Evolutionary conservation across 2,329 filamentous ascomycete species (phyloP).

Genomic region (Waltergamsia citrina): DNA sequence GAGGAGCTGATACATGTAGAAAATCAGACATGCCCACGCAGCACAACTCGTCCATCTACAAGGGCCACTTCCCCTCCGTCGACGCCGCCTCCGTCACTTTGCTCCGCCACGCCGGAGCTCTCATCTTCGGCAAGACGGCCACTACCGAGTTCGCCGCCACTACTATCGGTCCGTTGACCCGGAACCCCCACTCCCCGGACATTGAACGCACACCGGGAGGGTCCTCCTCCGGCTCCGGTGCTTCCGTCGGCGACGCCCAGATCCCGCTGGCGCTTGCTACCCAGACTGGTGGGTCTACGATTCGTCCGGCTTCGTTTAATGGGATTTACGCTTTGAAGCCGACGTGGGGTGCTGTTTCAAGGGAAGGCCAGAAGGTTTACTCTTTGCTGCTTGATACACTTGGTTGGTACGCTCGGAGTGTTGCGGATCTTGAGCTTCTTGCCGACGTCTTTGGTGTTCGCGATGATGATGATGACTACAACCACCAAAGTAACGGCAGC

Average conservation of each 20-base stretch:
- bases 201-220: conserved; percentile 53
- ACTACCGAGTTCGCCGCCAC: conserved; percentile 58
- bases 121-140: conserved; percentile 40
- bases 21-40: conserved; percentile 44
- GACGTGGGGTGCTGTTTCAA: conserved; percentile 53
- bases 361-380: conserved; percentile 52
- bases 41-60: conserved; percentile 46
- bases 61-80: conserved; percentile 28
- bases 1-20: not conserved
- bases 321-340: conserved; percentile 58
- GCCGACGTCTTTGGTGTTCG: conserved; percentile 41
- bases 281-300: conserved; percentile 55
- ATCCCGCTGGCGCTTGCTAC: conserved; percentile 52
- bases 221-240: conserved; percentile 57
- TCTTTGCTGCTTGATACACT: conserved; percentile 52
- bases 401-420: conserved; percentile 47
- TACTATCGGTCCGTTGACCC: conserved; percentile 39
- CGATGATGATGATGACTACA: conserved; percentile 28
- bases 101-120: conserved; percentile 41
- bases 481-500: no score
- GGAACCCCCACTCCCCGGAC: conserved; percentile 53
- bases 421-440: conserved; percentile 49
- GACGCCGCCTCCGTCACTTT: conserved; percentile 41
- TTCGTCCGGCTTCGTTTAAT: conserved; percentile 56
- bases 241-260: conserved; percentile 57